Conservation (phyloP, 768 basidiomycete genomes). For the Suillus placidus region DNA sequence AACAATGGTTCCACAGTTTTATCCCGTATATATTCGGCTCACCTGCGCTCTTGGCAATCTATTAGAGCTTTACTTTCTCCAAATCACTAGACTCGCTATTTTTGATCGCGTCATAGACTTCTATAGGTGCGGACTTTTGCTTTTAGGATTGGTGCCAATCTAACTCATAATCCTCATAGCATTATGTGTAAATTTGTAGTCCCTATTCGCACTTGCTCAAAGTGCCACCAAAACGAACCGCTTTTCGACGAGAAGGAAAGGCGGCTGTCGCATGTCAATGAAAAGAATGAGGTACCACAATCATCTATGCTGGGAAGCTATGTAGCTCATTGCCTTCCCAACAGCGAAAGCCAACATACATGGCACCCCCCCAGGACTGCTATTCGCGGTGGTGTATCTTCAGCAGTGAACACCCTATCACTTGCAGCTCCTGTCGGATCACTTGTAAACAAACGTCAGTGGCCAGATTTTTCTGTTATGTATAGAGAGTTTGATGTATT, state of each 20-base stretch:
- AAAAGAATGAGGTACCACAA: constrained; percentile 22
- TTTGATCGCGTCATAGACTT: not conserved
- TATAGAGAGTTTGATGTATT: not conserved
- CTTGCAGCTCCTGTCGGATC: constrained; percentile 12
- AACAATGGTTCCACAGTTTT: not conserved
- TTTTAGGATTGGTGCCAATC: not conserved
- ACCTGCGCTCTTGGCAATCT: too few species aligned
- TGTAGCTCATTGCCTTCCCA: not conserved
- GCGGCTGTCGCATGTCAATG: constrained; percentile 22
- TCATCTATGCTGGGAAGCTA: not conserved
- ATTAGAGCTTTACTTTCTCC: not conserved
- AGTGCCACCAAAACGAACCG: constrained; percentile 28
- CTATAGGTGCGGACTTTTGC: not conserved
- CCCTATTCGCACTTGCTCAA: constrained; percentile 34
- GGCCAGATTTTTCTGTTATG: not conserved
- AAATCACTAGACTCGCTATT: not conserved
- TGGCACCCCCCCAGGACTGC: constrained; percentile 35
- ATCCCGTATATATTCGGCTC: not conserved
- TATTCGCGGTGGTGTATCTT: constrained; percentile 32
- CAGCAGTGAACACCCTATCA: constrained; percentile 32
- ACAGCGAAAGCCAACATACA: constrained; percentile 25
- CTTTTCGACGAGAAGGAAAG: constrained; percentile 25
- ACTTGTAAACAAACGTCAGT: not conserved
- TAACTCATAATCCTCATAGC: not conserved
- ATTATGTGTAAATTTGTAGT: constrained; percentile 35